Evolutionary conservation across 306 rosid species (phyloP).

Genomic region (Sindora glabra): DNA sequence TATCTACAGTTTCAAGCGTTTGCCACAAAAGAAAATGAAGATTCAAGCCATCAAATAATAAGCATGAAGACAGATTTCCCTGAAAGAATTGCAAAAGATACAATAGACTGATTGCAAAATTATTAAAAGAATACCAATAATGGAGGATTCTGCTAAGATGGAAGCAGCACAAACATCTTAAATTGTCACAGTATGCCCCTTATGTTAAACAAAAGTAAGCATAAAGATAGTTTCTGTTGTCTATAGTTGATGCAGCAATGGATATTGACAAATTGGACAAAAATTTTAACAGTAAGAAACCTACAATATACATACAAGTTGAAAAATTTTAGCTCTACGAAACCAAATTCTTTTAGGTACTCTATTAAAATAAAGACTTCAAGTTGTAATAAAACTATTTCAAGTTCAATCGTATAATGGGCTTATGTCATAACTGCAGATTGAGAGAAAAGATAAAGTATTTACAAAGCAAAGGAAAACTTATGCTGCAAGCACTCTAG

Average conservation of each 20-base stretch:
- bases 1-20: no score
- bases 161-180: slow-evolving; percentile 1
- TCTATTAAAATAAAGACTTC: neutral
- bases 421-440: neutral
- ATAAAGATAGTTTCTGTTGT: neutral
- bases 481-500: neutral
- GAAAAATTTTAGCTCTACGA: neutral
- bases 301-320: no score
- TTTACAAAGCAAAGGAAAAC: neutral
- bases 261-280: neutral
- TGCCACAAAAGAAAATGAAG: no score
- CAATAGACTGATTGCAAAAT: neutral
- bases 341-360: neutral
- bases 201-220: neutral
- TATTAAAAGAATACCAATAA: neutral
- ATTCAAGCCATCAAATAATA: neutral
- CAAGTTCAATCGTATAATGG: no score
- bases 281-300: neutral
- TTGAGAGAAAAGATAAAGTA: neutral
- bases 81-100: neutral
- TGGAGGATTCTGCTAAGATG: neutral
- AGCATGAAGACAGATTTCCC: neutral
- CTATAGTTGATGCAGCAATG: no score
- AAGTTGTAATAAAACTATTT: no score
- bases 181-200: neutral